Evolutionary conservation across 495 filamentous ascomycete species (phyloP).

Genomic region (Talaromyces borbonicus): DNA sequence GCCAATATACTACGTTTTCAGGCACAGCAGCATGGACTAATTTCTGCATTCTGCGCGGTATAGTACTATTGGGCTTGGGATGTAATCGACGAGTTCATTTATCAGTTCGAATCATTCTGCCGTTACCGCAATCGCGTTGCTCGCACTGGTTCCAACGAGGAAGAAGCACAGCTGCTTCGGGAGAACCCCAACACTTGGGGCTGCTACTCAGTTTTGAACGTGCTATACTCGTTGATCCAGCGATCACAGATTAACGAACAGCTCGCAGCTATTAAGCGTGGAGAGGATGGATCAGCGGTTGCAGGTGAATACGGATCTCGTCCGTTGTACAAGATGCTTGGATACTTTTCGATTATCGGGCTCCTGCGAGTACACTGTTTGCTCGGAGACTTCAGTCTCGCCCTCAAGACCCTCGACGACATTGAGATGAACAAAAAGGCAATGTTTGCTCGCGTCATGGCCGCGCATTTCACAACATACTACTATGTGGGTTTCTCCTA

Average conservation of each 20-base stretch:
- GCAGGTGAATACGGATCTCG: conserved; percentile 92
- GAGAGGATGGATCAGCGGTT: conserved; percentile 72
- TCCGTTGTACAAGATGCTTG: conserved; percentile 92
- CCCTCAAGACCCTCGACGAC: conserved; percentile 96
- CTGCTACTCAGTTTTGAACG: conserved; percentile 98
- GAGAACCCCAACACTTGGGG: conserved; percentile 99
- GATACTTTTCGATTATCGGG: conserved; percentile 98
- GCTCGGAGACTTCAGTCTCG: conserved; percentile 94
- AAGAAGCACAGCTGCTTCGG: conserved; percentile 81
- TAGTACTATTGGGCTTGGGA: conserved; percentile 99
- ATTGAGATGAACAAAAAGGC: conserved; percentile 99
- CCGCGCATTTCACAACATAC: conserved; percentile 98
- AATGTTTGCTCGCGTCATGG: conserved; percentile 99
- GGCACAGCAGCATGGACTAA: background rate
- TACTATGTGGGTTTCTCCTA: conserved; percentile 99
- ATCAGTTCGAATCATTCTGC: conserved; percentile 99
- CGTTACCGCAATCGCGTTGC: conserved; percentile 88
- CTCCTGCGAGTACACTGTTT: conserved; percentile 93
- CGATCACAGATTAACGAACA: conserved; percentile 96
- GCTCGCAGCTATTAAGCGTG: conserved; percentile 84
- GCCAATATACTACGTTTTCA: background rate
- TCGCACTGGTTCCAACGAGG: conserved; percentile 71
- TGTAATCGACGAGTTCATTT: conserved; percentile 99
- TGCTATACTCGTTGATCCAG: conserved; percentile 97
- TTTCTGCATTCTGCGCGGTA: conserved; percentile 8